Evolutionary conservation across 176 grass and related monocot species (phyloP).

Genomic region (Melocanna baccifera): DNA sequence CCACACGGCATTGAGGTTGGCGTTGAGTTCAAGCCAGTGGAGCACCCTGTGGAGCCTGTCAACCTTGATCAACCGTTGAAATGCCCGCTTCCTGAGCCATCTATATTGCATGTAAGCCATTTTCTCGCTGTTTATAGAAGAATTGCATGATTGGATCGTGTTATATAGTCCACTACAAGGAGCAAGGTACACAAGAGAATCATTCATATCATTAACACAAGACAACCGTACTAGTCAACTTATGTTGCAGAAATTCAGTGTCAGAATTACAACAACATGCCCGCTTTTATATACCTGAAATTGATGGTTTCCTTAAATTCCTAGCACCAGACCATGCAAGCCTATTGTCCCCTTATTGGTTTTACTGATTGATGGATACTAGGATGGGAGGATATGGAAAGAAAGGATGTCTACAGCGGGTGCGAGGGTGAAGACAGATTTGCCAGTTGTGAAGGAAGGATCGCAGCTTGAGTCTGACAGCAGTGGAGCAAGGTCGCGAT

Average conservation of each 20-base stretch:
- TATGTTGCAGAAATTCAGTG: neutral
- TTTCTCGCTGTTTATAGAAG: neutral
- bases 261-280: neutral
- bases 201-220: neutral
- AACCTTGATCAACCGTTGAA: slow-evolving; percentile 83
- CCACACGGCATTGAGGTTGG: slow-evolving; percentile 60
- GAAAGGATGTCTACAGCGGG: slow-evolving; percentile 69
- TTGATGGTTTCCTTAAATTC: neutral
- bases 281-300: neutral
- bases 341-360: neutral
- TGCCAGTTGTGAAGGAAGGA: slow-evolving; percentile 78
- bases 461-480: slow-evolving; percentile 58
- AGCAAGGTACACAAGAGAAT: neutral
- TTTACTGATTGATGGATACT: slow-evolving; percentile 23
- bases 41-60: slow-evolving; percentile 78
- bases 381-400: slow-evolving; percentile 94
- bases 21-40: slow-evolving; percentile 81
- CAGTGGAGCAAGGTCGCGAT: slow-evolving; percentile 40
- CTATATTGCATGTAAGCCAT: slow-evolving; percentile 84
- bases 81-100: slow-evolving; percentile 89
- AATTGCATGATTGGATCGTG: slow-evolving; percentile 5
- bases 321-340: neutral
- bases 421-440: slow-evolving; percentile 48
- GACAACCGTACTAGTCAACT: neutral
- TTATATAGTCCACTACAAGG: neutral